phyloP scores from a whole-genome alignment of 164 flowering plant genomes.

The Berberis vulgaris region DNA sequence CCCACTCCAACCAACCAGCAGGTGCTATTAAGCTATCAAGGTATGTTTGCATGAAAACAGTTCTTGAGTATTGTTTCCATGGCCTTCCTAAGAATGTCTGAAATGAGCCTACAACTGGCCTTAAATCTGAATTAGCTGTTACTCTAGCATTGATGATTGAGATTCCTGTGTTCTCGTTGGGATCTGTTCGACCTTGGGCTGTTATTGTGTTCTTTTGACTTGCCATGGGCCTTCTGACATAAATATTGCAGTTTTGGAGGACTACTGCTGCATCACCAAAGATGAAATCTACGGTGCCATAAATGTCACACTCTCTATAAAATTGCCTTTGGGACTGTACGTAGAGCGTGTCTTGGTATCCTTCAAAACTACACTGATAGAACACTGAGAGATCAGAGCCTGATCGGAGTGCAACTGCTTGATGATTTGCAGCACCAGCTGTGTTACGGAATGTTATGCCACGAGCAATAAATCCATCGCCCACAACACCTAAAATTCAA shows the following conservation, averaged over 20 bases:
- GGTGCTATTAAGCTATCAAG: neutral
- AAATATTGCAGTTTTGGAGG: neutral
- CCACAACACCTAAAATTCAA: no score
- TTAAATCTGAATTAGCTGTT: neutral
- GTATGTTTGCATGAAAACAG: neutral
- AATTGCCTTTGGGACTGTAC: no score
- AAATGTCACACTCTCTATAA: no score
- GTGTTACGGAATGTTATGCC: no score
- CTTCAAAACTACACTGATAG: no score
- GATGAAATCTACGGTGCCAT: slow-evolving; percentile 1
- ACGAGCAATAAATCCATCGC: no score
- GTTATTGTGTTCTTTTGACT: neutral
- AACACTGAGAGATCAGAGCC: no score
- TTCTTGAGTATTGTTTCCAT: neutral
- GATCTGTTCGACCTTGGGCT: slow-evolving; percentile 2
- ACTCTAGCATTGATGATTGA: neutral
- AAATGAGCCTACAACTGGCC: neutral
- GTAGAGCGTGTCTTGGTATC: no score
- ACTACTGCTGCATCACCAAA: neutral
- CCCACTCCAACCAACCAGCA: neutral
- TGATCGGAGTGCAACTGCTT: no score
- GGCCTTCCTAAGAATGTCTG: neutral
- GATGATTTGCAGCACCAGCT: no score
- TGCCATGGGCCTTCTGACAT: neutral
- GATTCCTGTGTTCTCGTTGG: neutral